Percentiles rank a stretch among this genome's conserved stretches.
Conservation (phyloP, 371 early-diverging fungal genomes). For the Mortierella sp. region DNA sequence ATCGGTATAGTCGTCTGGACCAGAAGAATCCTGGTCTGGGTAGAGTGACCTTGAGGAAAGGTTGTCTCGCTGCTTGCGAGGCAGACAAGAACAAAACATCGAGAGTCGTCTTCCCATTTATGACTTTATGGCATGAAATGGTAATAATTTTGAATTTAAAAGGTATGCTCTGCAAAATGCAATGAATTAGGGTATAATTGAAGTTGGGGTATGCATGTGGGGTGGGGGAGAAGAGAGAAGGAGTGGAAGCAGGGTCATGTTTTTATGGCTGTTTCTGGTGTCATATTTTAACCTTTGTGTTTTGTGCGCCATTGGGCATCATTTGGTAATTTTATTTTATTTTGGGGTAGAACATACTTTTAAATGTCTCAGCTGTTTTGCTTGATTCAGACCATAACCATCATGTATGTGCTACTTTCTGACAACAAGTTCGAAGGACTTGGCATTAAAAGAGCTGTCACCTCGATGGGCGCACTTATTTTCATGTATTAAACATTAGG, state of each 20-base stretch:
- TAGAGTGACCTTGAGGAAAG: constrained; percentile 45
- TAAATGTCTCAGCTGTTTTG: too few species aligned
- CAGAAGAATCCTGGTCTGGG: constrained; percentile 49
- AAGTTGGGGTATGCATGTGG: not conserved
- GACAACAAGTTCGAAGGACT: not conserved
- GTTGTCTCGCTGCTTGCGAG: constrained; percentile 50
- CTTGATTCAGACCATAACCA: too few species aligned
- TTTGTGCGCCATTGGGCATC: too few species aligned
- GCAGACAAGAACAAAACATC: constrained; percentile 48
- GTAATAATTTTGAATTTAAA: not conserved
- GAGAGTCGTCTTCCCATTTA: constrained; percentile 37
- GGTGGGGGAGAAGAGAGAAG: too few species aligned
- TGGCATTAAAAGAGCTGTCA: not conserved
- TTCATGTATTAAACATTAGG: not conserved
- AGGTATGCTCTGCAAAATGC: not conserved
- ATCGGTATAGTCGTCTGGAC: constrained; percentile 38
- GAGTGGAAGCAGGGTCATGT: too few species aligned
- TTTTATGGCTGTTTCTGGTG: too few species aligned
- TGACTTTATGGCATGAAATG: not conserved
- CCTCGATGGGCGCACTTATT: too few species aligned
- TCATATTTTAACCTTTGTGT: too few species aligned
- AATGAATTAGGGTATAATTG: constrained; percentile 1
- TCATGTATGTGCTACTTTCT: not conserved
- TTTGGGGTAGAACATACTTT: too few species aligned
- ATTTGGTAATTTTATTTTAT: too few species aligned